Conservation (phyloP, 169 alveolate species). For the Eimeria maxima region DNA sequence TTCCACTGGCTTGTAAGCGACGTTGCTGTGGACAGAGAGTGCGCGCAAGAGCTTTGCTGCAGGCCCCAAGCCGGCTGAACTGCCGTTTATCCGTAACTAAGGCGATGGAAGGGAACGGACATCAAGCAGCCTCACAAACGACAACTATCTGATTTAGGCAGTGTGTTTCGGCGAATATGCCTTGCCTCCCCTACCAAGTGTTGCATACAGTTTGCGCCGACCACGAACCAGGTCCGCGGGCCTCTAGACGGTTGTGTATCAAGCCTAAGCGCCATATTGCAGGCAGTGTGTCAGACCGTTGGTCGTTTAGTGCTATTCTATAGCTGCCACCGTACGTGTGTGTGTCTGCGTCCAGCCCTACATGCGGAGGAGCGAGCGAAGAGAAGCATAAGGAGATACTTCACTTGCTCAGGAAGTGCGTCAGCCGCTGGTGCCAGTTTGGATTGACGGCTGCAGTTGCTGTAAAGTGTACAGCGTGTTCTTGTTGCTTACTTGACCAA, state of each 20-base stretch:
- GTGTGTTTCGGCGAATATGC: not conserved
- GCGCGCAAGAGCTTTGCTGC: not conserved
- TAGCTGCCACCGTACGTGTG: not conserved
- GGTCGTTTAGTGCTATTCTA: not conserved
- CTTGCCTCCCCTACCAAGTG: not conserved
- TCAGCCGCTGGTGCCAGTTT: not conserved
- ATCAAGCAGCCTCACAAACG: not conserved
- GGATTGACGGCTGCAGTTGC: not conserved
- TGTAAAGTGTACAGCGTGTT: not conserved
- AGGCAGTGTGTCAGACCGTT: conserved; percentile 7
- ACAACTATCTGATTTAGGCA: not conserved
- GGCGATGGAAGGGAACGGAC: not conserved
- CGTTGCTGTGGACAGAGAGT: not conserved
- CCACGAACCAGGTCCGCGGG: not conserved
- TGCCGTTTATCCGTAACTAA: not conserved
- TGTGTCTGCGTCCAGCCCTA: no score
- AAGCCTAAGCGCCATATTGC: not conserved
- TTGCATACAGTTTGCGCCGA: not conserved
- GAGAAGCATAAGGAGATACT: not conserved
- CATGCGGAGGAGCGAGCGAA: not conserved
- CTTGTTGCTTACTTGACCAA: not conserved
- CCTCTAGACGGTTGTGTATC: not conserved
- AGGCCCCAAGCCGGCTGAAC: not conserved
- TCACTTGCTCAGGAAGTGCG: not conserved
- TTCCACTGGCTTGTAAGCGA: no score